These are phyloP conservation scores for Desmodesmus armatus DNA, from an alignment of 139 green algal genomes.

Conservation along the genomic window DNA sequence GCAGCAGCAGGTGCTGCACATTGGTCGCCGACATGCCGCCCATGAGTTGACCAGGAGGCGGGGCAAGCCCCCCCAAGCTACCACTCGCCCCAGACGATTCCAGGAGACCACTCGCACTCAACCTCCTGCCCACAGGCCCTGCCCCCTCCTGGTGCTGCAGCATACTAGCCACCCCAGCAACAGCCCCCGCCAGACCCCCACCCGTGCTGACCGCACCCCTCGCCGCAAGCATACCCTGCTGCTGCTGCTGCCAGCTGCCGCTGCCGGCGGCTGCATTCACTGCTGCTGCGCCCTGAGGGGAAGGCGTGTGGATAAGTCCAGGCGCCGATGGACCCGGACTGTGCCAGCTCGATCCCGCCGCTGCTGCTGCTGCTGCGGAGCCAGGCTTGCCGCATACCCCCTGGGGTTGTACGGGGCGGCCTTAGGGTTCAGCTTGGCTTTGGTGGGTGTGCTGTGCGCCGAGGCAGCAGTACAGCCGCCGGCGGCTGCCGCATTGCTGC, in stretches of 20 bases:
- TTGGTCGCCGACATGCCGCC: no score
- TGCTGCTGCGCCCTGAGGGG: not conserved
- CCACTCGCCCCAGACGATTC: no score
- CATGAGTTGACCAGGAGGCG: no score
- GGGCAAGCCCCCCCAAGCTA: no score
- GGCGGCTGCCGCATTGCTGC: no score
- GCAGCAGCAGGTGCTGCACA: no score
- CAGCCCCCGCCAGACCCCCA: no score
- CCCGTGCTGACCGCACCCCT: no score
- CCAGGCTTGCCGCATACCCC: not conserved
- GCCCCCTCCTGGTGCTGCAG: not conserved
- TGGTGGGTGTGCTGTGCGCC: no score
- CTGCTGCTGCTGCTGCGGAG: constrained; percentile 2
- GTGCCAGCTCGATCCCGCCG: not conserved
- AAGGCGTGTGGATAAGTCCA: no score
- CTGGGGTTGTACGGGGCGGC: constrained; percentile 30
- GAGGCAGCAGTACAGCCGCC: no score
- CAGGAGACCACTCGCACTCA: not conserved
- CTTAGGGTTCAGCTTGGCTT: constrained; percentile 33
- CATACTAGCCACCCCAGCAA: not conserved
- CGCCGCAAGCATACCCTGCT: no score
- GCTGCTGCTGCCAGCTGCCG: not conserved
- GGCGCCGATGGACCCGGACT: not conserved
- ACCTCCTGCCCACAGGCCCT: not conserved
- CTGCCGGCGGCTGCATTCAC: not conserved